These are phyloP conservation scores for Colletotrichum liriopes DNA, from an alignment of 2,329 filamentous ascomycete species.

Conservation along the genomic window DNA sequence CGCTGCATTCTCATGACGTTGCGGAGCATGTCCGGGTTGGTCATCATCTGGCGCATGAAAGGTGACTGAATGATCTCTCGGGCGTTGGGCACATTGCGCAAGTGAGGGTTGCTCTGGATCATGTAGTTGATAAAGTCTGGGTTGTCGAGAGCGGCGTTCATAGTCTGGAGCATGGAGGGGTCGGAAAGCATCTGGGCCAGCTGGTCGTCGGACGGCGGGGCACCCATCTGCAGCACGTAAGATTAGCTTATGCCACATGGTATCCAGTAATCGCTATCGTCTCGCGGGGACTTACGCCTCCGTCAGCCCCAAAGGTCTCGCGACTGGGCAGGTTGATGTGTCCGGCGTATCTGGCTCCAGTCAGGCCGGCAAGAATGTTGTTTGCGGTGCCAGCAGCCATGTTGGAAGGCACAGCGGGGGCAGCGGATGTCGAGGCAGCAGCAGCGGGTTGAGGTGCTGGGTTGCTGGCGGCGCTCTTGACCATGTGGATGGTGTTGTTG, in stretches of 20 bases:
- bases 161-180: conserved; percentile 86
- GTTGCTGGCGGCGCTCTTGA: conserved; percentile 96
- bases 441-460: conserved; percentile 61
- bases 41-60: conserved; percentile 92
- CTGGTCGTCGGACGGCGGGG: conserved; percentile 84
- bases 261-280: neutral
- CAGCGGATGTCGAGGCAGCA: conserved; percentile 61
- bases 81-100: conserved; percentile 81
- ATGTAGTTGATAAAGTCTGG: conserved; percentile 96
- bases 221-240: conserved; percentile 80
- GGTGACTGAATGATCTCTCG: conserved; percentile 91
- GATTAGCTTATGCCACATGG: conserved; percentile 45
- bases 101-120: conserved; percentile 90
- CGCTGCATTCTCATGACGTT: conserved; percentile 88
- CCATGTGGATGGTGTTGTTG: conserved; percentile 95
- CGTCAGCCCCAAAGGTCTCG: conserved; percentile 93
- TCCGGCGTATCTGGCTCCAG: conserved; percentile 93
- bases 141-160: conserved; percentile 97
- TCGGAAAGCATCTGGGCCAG: conserved; percentile 90
- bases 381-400: conserved; percentile 88
- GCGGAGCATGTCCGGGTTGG: conserved; percentile 87
- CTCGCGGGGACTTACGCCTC: conserved; percentile 78
- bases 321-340: conserved; percentile 90
- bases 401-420: conserved; percentile 79
- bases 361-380: conserved; percentile 91